These are phyloP conservation scores for Euphorbia tirucalli DNA, from an alignment of 345 rosid species.

Conservation along the genomic window DNA sequence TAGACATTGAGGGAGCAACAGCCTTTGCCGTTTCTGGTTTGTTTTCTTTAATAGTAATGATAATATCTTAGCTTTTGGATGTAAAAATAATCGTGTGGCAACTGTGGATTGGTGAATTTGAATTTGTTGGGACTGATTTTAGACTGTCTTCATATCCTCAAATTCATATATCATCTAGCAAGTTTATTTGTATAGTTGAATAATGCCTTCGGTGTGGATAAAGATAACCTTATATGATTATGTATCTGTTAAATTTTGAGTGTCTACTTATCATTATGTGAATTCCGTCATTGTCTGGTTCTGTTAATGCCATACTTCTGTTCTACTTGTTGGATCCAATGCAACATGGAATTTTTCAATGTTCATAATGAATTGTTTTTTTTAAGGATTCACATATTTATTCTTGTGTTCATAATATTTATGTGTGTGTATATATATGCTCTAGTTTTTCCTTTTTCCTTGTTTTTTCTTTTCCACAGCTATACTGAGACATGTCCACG, in stretches of 20 bases:
- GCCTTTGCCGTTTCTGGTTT: constrained; percentile 78
- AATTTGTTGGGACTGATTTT: neutral
- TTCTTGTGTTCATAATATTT: neutral
- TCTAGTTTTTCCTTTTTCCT: neutral
- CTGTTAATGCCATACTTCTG: neutral
- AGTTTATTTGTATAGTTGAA: neutral
- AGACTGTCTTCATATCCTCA: neutral
- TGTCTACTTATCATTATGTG: neutral
- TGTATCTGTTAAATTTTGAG: neutral
- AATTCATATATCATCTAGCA: constrained; percentile 2
- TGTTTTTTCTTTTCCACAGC: too few relatives aligned
- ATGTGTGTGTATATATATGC: neutral
- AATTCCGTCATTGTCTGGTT: neutral
- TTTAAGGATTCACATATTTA: neutral
- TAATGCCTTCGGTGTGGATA: neutral
- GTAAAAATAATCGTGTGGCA: too few relatives aligned
- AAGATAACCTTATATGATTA: neutral
- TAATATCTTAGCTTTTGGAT: neutral
- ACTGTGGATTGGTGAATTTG: neutral
- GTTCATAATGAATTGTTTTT: neutral
- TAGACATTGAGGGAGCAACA: constrained; percentile 62
- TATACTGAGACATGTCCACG: neutral
- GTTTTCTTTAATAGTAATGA: constrained; percentile 7
- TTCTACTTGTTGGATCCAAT: neutral
- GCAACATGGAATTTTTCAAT: neutral